Percentiles rank a stretch among this genome's conserved stretches.
These are phyloP conservation scores for Eucalyptus curtisii DNA, from an alignment of 345 rosid genomes.

Conservation along the genomic window DNA sequence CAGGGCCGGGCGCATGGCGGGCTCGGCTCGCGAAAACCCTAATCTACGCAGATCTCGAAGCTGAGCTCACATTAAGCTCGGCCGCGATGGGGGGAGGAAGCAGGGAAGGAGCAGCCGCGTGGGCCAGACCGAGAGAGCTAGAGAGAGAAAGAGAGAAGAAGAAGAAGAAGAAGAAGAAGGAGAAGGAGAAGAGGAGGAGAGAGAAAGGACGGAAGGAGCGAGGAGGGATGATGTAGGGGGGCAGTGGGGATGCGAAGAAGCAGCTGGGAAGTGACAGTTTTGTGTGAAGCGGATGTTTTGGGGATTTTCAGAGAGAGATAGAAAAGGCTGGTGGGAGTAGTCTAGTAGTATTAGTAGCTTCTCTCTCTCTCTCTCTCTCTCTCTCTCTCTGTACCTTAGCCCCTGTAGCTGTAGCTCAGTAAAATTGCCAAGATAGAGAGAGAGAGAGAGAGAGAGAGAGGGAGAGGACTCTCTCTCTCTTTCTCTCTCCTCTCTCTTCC, in stretches of 20 bases:
- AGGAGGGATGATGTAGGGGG: background rate
- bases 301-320: background rate
- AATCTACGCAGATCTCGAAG: background rate
- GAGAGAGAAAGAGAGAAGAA: background rate
- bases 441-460: background rate
- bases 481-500: background rate
- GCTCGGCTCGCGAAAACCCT: background rate
- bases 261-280: background rate
- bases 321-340: background rate
- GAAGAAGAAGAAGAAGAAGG: background rate
- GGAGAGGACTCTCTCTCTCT: background rate
- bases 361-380: background rate
- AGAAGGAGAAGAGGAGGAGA: background rate
- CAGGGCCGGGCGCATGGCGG: background rate
- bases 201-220: background rate
- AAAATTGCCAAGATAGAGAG: background rate
- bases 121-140: background rate
- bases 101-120: background rate
- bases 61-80: background rate
- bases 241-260: background rate
- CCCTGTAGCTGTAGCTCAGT: background rate
- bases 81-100: background rate
- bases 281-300: background rate
- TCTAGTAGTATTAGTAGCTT: background rate
- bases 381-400: background rate